Evolutionary conservation across 768 basidiomycete species (phyloP).

Genomic region (Boletus pseudo-olivaceus): DNA sequence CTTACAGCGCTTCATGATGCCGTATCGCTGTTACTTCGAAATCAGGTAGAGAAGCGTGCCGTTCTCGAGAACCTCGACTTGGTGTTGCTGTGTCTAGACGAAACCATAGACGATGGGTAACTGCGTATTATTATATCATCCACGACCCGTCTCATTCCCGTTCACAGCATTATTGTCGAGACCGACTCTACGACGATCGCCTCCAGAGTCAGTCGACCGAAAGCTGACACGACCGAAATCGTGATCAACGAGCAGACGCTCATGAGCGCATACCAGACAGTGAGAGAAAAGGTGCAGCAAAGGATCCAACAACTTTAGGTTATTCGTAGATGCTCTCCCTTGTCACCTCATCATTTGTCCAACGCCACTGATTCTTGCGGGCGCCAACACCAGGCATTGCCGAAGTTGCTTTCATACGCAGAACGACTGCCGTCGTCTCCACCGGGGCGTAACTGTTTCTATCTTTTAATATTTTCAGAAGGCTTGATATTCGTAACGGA

Average conservation of each 20-base stretch:
- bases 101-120: conserved; percentile 97
- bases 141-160: conserved; percentile 9
- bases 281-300: conserved; percentile 81
- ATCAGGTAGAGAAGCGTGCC: conserved; percentile 91
- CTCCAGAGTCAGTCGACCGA: conserved; percentile 87
- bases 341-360: no score
- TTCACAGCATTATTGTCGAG: conserved; percentile 85
- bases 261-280: conserved; percentile 87
- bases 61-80: conserved; percentile 94
- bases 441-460: neutral
- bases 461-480: neutral
- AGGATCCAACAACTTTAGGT: conserved; percentile 71
- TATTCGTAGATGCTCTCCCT: conserved; percentile 20
- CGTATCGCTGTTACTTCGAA: conserved; percentile 77
- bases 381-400: neutral
- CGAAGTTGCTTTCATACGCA: neutral
- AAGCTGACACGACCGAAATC: conserved; percentile 92
- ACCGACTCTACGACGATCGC: conserved; percentile 96
- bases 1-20: conserved; percentile 85
- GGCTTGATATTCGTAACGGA: neutral
- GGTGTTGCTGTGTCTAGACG: conserved; percentile 89
- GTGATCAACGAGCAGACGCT: conserved; percentile 98
- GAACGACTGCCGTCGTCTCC: neutral
- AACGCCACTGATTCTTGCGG: neutral
- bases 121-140: conserved; percentile 23